These are phyloP conservation scores for Cicer yamashitae DNA, from an alignment of 306 rosid genomes.

Conservation along the genomic window DNA sequence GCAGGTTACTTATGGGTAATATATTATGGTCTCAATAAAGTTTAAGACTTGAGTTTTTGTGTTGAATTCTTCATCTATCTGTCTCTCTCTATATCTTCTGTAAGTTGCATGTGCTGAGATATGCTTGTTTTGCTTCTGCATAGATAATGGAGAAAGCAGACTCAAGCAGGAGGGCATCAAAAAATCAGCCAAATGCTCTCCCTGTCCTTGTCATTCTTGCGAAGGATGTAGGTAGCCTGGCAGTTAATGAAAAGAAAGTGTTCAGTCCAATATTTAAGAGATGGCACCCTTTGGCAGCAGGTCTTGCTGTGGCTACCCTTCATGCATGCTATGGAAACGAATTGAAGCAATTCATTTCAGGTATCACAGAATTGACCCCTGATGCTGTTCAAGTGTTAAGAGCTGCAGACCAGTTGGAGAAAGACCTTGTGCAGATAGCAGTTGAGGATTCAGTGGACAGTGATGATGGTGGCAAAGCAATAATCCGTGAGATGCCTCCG, in stretches of 20 bases:
- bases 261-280: constrained; percentile 92
- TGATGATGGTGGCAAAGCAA: constrained; percentile 97
- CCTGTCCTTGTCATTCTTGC: constrained; percentile 93
- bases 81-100: background rate
- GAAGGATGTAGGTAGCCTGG: constrained; percentile 91
- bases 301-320: constrained; percentile 97
- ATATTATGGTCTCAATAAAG: constrained; percentile 26
- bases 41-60: constrained; percentile 5
- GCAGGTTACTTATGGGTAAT: constrained; percentile 19
- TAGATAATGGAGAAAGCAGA: constrained; percentile 98
- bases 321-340: constrained; percentile 93
- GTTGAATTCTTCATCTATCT: constrained; percentile 30
- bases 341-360: constrained; percentile 82
- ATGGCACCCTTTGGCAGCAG: constrained; percentile 97
- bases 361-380: constrained; percentile 88
- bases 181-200: constrained; percentile 86
- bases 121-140: constrained; percentile 41
- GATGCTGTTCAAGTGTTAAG: constrained; percentile 93
- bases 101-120: constrained; percentile 44
- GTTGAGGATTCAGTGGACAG: constrained; percentile 96
- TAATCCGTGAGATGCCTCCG: constrained; percentile 99
- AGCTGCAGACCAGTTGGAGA: constrained; percentile 98
- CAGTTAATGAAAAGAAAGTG: constrained; percentile 75
- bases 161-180: constrained; percentile 94
- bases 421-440: constrained; percentile 94